Conservation (phyloP, 2,329 filamentous ascomycete genomes). For the Paecilomyces sp. region DNA sequence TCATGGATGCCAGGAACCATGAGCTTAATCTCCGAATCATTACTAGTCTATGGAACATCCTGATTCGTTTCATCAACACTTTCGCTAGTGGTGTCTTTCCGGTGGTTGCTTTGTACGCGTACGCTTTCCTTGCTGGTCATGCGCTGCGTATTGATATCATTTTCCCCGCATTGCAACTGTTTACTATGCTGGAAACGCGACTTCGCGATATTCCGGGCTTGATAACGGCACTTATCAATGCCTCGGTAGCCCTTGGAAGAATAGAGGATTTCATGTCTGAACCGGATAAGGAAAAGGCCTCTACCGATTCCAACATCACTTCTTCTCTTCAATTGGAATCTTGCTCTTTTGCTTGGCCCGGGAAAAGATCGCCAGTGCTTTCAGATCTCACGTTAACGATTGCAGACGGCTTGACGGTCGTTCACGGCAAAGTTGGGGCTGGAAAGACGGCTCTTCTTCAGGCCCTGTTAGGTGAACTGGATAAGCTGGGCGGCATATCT, state of each 20-base stretch:
- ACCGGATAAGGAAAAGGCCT: conserved; percentile 67
- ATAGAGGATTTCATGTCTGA: conserved; percentile 84
- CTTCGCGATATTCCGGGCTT: conserved; percentile 68
- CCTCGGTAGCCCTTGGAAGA: conserved; percentile 71
- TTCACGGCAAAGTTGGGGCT: conserved; percentile 57
- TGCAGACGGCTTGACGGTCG: conserved; percentile 50
- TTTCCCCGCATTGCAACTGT: conserved; percentile 78
- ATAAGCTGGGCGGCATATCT: conserved; percentile 45
- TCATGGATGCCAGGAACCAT: conserved; percentile 60
- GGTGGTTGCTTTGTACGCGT: conserved; percentile 73
- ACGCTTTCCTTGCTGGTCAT: conserved; percentile 62
- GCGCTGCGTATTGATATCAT: conserved; percentile 72
- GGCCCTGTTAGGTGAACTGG: conserved; percentile 53
- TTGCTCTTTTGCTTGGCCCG: conserved; percentile 76
- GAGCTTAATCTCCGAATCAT: conserved; percentile 61
- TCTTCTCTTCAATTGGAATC: conserved; percentile 41
- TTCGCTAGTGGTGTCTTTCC: conserved; percentile 70
- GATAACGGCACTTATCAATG: conserved; percentile 71
- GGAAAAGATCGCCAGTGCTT: conserved; percentile 51
- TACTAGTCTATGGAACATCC: conserved; percentile 54
- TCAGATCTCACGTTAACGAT: conserved; percentile 49
- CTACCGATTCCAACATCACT: conserved; percentile 23
- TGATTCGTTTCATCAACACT: conserved; percentile 63
- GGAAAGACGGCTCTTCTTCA: conserved; percentile 58
- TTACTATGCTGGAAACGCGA: conserved; percentile 65